These are phyloP conservation scores for Leishmania aethiopica DNA, from an alignment of 208 protist species.

Conservation along the genomic window DNA sequence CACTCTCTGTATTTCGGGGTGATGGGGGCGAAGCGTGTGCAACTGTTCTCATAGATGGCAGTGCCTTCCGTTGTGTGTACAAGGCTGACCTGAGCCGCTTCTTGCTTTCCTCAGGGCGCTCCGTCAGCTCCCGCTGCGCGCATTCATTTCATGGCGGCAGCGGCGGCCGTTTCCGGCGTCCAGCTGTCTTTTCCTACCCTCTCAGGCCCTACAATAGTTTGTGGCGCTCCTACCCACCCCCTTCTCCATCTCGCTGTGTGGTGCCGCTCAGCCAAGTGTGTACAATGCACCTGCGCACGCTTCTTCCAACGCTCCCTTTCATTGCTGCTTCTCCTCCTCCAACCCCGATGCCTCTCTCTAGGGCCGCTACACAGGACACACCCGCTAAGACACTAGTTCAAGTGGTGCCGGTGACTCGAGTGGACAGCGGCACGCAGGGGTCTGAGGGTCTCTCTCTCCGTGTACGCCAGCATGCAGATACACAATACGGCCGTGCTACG, in stretches of 20 bases:
- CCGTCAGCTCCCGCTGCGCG: background rate
- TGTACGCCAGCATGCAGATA: background rate
- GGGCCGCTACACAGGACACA: background rate
- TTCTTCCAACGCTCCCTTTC: background rate
- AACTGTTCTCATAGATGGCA: background rate
- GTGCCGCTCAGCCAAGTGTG: background rate
- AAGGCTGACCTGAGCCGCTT: background rate
- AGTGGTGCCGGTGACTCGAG: background rate
- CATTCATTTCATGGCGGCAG: background rate
- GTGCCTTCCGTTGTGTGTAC: background rate
- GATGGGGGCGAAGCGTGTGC: background rate
- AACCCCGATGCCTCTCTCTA: background rate
- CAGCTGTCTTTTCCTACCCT: background rate
- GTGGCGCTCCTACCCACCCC: background rate
- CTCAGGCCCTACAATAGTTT: background rate
- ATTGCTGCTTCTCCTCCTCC: background rate
- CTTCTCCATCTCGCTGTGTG: background rate
- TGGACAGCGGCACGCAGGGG: background rate
- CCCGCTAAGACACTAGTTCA: background rate
- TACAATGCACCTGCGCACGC: background rate
- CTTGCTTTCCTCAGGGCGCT: background rate
- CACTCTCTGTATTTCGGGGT: background rate
- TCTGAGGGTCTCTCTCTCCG: background rate
- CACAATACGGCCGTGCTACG: background rate
- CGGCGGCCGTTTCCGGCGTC: background rate